phyloP scores from a whole-genome alignment of 306 rosid species.

The Cucurbita pepo region DNA sequence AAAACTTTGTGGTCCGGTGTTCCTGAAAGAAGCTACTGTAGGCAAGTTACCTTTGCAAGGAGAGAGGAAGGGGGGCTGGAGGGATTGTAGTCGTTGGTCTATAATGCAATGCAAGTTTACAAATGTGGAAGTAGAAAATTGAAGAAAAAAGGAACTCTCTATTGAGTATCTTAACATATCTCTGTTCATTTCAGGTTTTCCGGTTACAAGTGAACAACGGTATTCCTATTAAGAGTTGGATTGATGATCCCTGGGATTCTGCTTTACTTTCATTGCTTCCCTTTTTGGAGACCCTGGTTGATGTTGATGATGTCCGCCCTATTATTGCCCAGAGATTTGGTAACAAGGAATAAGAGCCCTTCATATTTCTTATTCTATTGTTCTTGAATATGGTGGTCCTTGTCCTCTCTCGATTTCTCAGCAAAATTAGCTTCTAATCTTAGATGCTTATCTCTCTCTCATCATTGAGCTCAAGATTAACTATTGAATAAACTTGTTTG shows the following conservation, averaged over 20 bases:
- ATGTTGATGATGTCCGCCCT: slow-evolving; percentile 93
- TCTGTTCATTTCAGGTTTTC: slow-evolving; percentile 66
- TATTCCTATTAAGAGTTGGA: slow-evolving; percentile 98
- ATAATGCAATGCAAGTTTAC: too few species aligned
- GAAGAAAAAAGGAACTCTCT: neutral
- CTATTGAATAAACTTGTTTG: slow-evolving; percentile 40
- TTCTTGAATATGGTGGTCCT: slow-evolving; percentile 42
- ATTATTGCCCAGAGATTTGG: slow-evolving; percentile 75
- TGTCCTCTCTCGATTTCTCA: slow-evolving; percentile 23
- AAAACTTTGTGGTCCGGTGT: neutral
- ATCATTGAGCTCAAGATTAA: slow-evolving; percentile 41
- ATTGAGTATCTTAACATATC: slow-evolving; percentile 18
- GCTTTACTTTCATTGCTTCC: slow-evolving; percentile 88
- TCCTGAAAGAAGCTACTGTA: neutral
- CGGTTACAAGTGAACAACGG: slow-evolving; percentile 97
- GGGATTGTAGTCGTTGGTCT: too few species aligned
- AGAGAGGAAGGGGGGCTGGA: too few species aligned
- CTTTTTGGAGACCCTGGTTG: slow-evolving; percentile 81
- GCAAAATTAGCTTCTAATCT: slow-evolving; percentile 30
- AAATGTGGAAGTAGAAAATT: too few species aligned
- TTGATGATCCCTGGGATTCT: slow-evolving; percentile 77
- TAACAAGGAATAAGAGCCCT: slow-evolving; percentile 68
- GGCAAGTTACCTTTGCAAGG: neutral
- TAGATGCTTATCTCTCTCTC: slow-evolving; percentile 31
- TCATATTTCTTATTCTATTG: slow-evolving; percentile 28